Conservation (phyloP, 2,329 filamentous ascomycete genomes). For the Cercospora sojina region DNA sequence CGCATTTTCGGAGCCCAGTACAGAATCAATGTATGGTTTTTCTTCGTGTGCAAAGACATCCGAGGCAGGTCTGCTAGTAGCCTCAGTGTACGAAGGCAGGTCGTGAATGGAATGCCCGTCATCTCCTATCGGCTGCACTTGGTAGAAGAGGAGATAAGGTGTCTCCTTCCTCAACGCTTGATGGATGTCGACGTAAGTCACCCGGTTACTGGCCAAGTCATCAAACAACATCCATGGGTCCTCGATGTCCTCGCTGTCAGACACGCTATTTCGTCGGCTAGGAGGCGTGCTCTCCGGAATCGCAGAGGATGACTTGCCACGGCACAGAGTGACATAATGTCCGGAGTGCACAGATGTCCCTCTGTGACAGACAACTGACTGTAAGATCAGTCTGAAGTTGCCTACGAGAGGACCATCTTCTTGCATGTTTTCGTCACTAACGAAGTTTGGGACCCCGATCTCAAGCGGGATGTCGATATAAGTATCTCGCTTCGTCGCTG, state of each 20-base stretch:
- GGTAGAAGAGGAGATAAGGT: slow-evolving; percentile 93
- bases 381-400: slow-evolving; percentile 91
- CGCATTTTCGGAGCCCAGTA: slow-evolving; percentile 24
- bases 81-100: slow-evolving; percentile 46
- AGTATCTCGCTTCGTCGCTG: slow-evolving; percentile 71
- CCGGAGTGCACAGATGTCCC: slow-evolving; percentile 83
- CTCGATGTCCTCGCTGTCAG: slow-evolving; percentile 58
- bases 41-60: slow-evolving; percentile 28
- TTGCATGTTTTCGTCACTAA: slow-evolving; percentile 71
- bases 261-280: slow-evolving; percentile 21
- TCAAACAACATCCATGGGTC: slow-evolving; percentile 90
- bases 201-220: slow-evolving; percentile 72
- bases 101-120: slow-evolving; percentile 46
- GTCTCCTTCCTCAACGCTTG: slow-evolving; percentile 79
- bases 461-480: slow-evolving; percentile 90
- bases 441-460: slow-evolving; percentile 80
- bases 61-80: slow-evolving; percentile 34
- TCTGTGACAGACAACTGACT: slow-evolving; percentile 89
- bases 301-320: slow-evolving; percentile 59
- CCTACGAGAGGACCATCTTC: slow-evolving; percentile 68
- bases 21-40: slow-evolving; percentile 30
- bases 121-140: slow-evolving; percentile 83
- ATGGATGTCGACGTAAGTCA: slow-evolving; percentile 75
- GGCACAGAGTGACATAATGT: slow-evolving; percentile 84
- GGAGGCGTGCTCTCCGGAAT: slow-evolving; percentile 48